These are phyloP conservation scores for Rhizopogon roseolus DNA, from an alignment of 768 basidiomycete genomes.

Conservation along the genomic window DNA sequence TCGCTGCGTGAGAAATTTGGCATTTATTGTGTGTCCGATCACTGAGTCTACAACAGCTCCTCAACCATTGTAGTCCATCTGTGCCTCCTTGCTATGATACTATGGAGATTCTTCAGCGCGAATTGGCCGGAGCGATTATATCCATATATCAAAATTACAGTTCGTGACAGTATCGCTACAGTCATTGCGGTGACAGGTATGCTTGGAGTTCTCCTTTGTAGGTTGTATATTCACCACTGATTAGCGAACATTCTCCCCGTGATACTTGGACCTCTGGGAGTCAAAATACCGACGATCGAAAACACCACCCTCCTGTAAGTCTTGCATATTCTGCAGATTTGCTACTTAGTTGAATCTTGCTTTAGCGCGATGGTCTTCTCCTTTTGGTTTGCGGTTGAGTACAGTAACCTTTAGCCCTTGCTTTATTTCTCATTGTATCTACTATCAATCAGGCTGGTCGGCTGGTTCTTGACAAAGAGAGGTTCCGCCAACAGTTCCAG, in stretches of 20 bases:
- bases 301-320: conserved; percentile 19
- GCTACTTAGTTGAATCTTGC: neutral
- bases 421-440: no score
- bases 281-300: conserved; percentile 10
- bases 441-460: no score
- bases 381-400: no score
- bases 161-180: conserved; percentile 11
- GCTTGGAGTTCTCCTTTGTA: neutral
- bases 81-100: conserved; percentile 13
- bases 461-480: no score
- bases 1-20: no score
- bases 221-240: neutral
- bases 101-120: conserved; percentile 10
- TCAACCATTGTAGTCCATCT: conserved; percentile 13
- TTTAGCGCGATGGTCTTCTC: neutral
- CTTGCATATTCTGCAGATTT: neutral
- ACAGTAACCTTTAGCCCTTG: no score
- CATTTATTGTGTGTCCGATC: conserved; percentile 1
- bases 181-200: conserved; percentile 10
- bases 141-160: neutral
- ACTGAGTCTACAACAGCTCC: conserved; percentile 2
- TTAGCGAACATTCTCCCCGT: conserved; percentile 15
- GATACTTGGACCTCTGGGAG: conserved; percentile 9
- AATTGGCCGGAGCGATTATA: neutral
- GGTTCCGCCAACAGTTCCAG: no score